Percentiles rank a stretch among this genome's conserved stretches.
These are phyloP conservation scores for Gossypium arboreum DNA, from an alignment of 345 rosid genomes.

Conservation along the genomic window DNA sequence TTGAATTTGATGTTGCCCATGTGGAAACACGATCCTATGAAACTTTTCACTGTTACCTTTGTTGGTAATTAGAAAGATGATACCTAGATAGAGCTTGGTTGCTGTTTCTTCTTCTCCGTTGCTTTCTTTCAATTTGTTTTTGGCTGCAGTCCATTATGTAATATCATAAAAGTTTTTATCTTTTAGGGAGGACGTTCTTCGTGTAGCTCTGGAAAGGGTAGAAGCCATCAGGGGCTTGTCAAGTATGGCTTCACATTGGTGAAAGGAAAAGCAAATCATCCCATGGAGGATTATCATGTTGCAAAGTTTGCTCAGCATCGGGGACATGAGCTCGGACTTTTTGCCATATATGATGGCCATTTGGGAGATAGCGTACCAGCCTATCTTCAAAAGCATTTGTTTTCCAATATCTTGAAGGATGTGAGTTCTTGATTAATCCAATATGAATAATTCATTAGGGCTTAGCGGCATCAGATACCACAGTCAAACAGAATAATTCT, in stretches of 20 bases:
- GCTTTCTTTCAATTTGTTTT: neutral
- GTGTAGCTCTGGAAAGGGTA: conserved; percentile 58
- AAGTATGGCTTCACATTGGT: conserved; percentile 58
- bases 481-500: neutral
- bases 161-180: neutral
- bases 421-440: conserved; percentile 22
- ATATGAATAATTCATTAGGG: neutral
- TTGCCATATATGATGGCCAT: conserved; percentile 74
- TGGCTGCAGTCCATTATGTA: neutral
- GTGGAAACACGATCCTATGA: neutral
- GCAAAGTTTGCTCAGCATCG: conserved; percentile 44
- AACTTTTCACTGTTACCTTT: neutral
- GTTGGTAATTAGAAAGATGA: neutral
- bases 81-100: neutral
- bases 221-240: conserved; percentile 39
- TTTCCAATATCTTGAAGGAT: conserved; percentile 57
- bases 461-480: neutral
- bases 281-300: conserved; percentile 29
- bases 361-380: conserved; percentile 73
- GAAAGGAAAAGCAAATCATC: conserved; percentile 76
- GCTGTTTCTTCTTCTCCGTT: neutral
- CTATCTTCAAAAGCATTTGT: conserved; percentile 60
- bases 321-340: conserved; percentile 57
- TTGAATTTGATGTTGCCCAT: neutral
- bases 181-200: conserved; percentile 49